phyloP scores from a whole-genome alignment of 2,329 filamentous ascomycete species.

The Fusarium pseudocircinatum region DNA sequence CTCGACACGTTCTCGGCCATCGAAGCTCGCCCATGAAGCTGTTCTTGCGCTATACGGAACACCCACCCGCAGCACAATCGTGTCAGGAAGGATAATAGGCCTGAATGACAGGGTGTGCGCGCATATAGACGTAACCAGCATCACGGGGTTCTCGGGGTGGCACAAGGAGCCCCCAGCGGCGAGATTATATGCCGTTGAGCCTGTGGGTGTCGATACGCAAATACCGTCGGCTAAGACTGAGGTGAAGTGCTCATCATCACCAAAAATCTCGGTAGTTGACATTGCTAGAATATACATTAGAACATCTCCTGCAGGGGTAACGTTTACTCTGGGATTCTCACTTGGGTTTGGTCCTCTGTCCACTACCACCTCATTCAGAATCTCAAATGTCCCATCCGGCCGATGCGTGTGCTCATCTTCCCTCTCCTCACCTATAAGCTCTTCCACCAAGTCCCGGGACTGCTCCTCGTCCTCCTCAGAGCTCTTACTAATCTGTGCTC shows the following conservation, averaged over 20 bases:
- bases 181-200: constrained; percentile 94
- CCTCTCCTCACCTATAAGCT: constrained; percentile 85
- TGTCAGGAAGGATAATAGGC: constrained; percentile 96
- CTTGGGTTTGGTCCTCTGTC: constrained; percentile 93
- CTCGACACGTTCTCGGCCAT: constrained; percentile 89
- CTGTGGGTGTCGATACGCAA: constrained; percentile 93
- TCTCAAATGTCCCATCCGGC: constrained; percentile 86
- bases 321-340: constrained; percentile 55
- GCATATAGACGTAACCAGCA: constrained; percentile 93
- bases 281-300: constrained; percentile 67
- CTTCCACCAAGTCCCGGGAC: constrained; percentile 81
- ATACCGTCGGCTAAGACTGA: constrained; percentile 93
- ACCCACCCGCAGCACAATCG: constrained; percentile 89
- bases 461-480: constrained; percentile 50
- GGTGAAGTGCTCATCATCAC: constrained; percentile 94
- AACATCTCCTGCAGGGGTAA: not conserved
- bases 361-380: constrained; percentile 96
- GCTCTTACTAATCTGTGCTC: constrained; percentile 32
- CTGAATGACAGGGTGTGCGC: constrained; percentile 95
- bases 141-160: constrained; percentile 95
- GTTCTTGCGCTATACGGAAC: constrained; percentile 95
- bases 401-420: constrained; percentile 86
- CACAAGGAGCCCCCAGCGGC: constrained; percentile 95
- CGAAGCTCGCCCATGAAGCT: constrained; percentile 96
- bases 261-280: constrained; percentile 91